Evolutionary conservation across 352 stramenopile genomes (phyloP), one percentile per base, ranked within the genome.

Genomic region (Globisporangium acanthophoron): DNA sequence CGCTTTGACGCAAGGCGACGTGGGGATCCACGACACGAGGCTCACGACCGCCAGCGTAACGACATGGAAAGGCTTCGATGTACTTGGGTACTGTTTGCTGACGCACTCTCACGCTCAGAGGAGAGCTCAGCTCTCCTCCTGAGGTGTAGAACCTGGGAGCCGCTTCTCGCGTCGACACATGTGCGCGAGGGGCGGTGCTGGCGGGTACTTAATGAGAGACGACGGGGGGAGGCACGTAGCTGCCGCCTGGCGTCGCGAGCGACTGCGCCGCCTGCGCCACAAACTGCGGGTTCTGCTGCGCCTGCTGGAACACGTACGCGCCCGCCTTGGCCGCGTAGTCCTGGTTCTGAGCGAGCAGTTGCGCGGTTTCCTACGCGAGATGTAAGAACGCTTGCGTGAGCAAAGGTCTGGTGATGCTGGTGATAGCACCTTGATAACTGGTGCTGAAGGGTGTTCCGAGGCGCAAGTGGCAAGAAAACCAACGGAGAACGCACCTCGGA

Each of bases 281-380:
- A 35, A 89, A 82, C 53, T 92, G 71, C 49, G 84, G 85, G 58
- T 88, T 87, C 20, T 88, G 58, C 59, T 94, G 79, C 31, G 78
- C 80, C 50, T 90, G 74, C 50, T 77, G 57, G 9, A 89, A 61
- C 53, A 91, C 71, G 56, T 83, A 92, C 6, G 80, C 78, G 15
- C 82, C 76, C 9, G 80, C 80, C 44, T 85, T 78, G 18, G 74
- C 69, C 1, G 74, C 79, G 13, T 85, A 69, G 24, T 76, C 76
- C 62, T 84, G 69, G 54, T 94, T 80, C 58, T 86, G 65, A 57
- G 67, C 69, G 37, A 93, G 56, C 57, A 92, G 37, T 21, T 82
- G 72, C 52, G 84, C 79, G 2, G 84, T 85, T 62, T 91, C 81
- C 56, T 78, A 40, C 31, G 27, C 35, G 11, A 41, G 35, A 9